Conservation (phyloP, 2,329 filamentous ascomycete species). For the Periconia macrospinosa region DNA sequence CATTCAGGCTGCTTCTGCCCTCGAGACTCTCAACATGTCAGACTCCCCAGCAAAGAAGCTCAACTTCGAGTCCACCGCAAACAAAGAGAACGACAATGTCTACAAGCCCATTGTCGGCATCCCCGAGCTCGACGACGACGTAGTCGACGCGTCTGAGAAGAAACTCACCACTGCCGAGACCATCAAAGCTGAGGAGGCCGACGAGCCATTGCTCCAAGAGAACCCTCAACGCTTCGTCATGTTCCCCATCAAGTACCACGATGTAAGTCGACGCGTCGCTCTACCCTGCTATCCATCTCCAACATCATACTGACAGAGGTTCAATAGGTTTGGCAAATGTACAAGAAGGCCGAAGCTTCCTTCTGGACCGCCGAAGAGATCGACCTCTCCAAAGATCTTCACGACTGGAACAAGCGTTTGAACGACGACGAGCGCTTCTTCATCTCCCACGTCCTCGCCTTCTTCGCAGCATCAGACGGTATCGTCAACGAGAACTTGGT, state of each 20-base stretch:
- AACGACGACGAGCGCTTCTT: slow-evolving; percentile 98
- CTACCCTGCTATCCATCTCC: slow-evolving; percentile 2
- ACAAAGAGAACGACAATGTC: slow-evolving; percentile 76
- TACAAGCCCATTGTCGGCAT: slow-evolving; percentile 60
- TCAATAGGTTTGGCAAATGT: slow-evolving; percentile 97
- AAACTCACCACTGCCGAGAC: slow-evolving; percentile 58
- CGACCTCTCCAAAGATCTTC: slow-evolving; percentile 96
- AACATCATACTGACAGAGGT: slow-evolving; percentile 34
- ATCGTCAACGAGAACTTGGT: slow-evolving; percentile 99
- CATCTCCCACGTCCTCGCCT: slow-evolving; percentile 96
- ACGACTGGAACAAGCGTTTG: slow-evolving; percentile 98
- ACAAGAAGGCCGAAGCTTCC: slow-evolving; percentile 99
- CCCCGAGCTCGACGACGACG: slow-evolving; percentile 43
- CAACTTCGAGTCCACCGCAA: slow-evolving; percentile 65
- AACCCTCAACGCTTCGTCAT: slow-evolving; percentile 96
- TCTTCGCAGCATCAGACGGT: slow-evolving; percentile 97
- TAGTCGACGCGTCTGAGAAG: slow-evolving; percentile 37
- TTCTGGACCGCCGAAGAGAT: slow-evolving; percentile 99
- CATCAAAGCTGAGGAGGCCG: slow-evolving; percentile 67
- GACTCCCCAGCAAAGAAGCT: slow-evolving; percentile 91
- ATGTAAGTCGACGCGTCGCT: slow-evolving; percentile 69
- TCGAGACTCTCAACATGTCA: slow-evolving; percentile 84
- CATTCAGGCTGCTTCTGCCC: slow-evolving; percentile 76
- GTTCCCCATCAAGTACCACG: slow-evolving; percentile 99
- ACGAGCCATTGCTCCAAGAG: slow-evolving; percentile 91